These are phyloP conservation scores for Phytophthora cactorum DNA, from an alignment of 352 stramenopile species.

Conservation along the genomic window DNA sequence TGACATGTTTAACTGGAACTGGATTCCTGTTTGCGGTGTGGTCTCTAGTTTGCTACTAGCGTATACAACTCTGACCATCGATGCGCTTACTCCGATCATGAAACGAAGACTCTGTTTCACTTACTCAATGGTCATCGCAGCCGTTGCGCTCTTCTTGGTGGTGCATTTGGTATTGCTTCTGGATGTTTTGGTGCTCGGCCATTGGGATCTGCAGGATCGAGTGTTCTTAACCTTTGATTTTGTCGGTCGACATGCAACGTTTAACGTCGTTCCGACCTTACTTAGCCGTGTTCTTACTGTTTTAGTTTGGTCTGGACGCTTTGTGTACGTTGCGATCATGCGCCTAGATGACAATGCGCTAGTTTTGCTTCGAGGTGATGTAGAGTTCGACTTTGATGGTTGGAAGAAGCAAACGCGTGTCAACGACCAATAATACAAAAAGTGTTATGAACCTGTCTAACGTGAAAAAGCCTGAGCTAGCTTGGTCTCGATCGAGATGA, in stretches of 20 bases:
- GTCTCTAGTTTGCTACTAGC: background rate
- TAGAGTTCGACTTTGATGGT: constrained; percentile 26
- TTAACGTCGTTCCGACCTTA: constrained; percentile 13
- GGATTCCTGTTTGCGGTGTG: constrained; percentile 4
- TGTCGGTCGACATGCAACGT: background rate
- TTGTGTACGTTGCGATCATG: constrained; percentile 9
- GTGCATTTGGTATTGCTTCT: constrained; percentile 7
- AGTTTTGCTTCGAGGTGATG: constrained; percentile 21
- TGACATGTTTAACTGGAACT: constrained; percentile 17
- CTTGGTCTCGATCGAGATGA: no score
- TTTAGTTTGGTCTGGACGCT: constrained; percentile 18
- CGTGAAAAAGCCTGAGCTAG: no score
- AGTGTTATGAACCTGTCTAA: no score
- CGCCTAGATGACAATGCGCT: constrained; percentile 23
- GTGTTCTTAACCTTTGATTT: constrained; percentile 10
- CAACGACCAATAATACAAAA: background rate
- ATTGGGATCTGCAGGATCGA: constrained; percentile 15
- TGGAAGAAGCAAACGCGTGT: constrained; percentile 20
- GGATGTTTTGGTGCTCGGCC: constrained; percentile 5
- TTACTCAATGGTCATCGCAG: constrained; percentile 1
- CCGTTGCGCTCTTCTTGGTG: background rate
- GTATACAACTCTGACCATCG: constrained; percentile 4
- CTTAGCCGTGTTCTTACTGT: constrained; percentile 20
- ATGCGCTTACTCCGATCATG: constrained; percentile 25
- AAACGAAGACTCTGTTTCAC: constrained; percentile 16